Conservation (phyloP, 2,329 filamentous ascomycete genomes). For the Colletotrichum ledebouriae region DNA sequence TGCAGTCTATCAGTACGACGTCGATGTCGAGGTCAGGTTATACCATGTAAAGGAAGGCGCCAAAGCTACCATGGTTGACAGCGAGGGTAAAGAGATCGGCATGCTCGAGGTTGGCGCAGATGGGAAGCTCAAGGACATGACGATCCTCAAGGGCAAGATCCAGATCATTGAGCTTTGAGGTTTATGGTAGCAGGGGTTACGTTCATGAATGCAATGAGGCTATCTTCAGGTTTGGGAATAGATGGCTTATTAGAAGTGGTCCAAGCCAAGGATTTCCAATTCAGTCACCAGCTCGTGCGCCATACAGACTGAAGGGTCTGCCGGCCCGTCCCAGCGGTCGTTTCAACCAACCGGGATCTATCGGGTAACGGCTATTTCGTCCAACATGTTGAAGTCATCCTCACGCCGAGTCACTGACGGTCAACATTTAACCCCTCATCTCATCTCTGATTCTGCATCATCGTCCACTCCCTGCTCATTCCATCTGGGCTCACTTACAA, state of each 20-base stretch:
- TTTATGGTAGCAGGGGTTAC: not conserved
- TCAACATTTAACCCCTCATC: not conserved
- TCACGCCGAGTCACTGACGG: constrained; percentile 9
- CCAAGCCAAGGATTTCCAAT: not conserved
- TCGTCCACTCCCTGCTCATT: not conserved
- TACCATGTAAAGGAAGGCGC: constrained; percentile 59
- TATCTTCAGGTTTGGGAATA: constrained; percentile 29
- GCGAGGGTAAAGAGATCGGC: constrained; percentile 57
- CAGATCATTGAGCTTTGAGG: constrained; percentile 36
- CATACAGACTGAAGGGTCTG: not conserved
- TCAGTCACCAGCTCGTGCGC: not conserved
- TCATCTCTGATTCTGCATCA: not conserved
- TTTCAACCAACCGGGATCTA: constrained; percentile 21
- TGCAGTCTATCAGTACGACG: constrained; percentile 62
- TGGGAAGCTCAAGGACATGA: constrained; percentile 56
- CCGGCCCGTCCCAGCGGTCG: constrained; percentile 18
- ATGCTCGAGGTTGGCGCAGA: constrained; percentile 55
- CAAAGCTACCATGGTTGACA: constrained; percentile 58
- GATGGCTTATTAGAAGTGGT: constrained; percentile 36
- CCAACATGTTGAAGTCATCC: not conserved
- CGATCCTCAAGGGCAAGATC: constrained; percentile 55
- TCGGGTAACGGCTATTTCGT: constrained; percentile 31
- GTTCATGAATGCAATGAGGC: constrained; percentile 28
- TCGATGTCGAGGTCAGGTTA: constrained; percentile 62
- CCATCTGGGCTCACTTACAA: not conserved